A percentile compares a stretch with the other conserved stretches of the same genome.
Evolutionary conservation across 2,329 filamentous ascomycete species (phyloP).

Genomic region (Pseudogymnoascus sp.): DNA sequence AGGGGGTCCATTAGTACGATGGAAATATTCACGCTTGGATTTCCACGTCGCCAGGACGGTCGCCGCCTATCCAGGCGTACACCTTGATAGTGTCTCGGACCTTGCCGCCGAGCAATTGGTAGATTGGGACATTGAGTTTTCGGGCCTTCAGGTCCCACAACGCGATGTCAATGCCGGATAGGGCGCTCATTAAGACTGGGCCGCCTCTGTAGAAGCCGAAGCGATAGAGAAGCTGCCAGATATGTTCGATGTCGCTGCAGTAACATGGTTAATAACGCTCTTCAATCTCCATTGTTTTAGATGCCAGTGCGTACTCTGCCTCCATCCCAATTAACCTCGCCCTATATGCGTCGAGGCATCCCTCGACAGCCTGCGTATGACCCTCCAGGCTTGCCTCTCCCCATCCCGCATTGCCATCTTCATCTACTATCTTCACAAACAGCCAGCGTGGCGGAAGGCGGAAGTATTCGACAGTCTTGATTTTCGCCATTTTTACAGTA

Average conservation of each 20-base stretch:
- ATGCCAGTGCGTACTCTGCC: constrained; percentile 49
- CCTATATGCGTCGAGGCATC: constrained; percentile 61
- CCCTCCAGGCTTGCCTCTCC: constrained; percentile 70
- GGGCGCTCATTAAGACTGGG: constrained; percentile 71
- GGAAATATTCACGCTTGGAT: constrained; percentile 44
- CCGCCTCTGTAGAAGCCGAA: constrained; percentile 70
- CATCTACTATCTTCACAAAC: constrained; percentile 69
- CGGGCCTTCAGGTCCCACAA: constrained; percentile 71
- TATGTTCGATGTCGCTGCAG: constrained; percentile 65
- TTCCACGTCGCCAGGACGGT: constrained; percentile 61
- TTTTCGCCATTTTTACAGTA: constrained; percentile 47
- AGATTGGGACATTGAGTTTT: constrained; percentile 59
- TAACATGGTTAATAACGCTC: background rate
- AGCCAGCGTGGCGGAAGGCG: constrained; percentile 69
- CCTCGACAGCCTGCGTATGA: constrained; percentile 67
- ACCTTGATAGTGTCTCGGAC: constrained; percentile 63
- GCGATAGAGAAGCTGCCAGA: constrained; percentile 70
- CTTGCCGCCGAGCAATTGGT: constrained; percentile 68
- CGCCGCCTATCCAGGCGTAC: constrained; percentile 74
- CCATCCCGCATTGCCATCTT: constrained; percentile 59
- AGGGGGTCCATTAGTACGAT: background rate
- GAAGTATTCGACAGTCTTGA: constrained; percentile 64
- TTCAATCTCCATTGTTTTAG: background rate
- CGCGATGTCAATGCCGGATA: constrained; percentile 72
- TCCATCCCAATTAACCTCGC: constrained; percentile 58